Evolutionary conservation across 2,329 filamentous ascomycete species (phyloP), one percentile per base, ranked within the genome.

Genomic region (Ophiognomonia clavigignenti-juglandacearum): DNA sequence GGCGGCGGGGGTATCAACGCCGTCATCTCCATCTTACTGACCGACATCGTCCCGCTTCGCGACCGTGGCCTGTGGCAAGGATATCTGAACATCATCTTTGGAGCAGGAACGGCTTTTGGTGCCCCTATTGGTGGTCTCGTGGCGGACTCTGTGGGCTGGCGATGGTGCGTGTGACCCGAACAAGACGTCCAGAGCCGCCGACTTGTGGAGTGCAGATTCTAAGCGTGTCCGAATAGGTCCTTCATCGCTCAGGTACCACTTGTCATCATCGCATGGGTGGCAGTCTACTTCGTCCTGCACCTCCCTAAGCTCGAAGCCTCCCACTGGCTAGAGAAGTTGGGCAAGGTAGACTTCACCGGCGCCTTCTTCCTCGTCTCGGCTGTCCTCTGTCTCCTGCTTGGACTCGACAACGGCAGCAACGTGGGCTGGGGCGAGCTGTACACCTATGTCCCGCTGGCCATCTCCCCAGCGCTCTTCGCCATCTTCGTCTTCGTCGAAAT

Each of bases 11-110:
- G 85, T 8, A 85, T 89, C 78, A 82, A 79, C 18, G 80, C 82
- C 0, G 78, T 88, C 39, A 80, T 83, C 14, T 78, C 74, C 37
- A 86, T 90, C 41, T 64, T 90, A 41, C 63, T 90, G 54, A 85
- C 79, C 52, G 86, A 91, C 61, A 73, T 88, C 16, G 77, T 91
- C 4, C 76, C 84, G 0, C 67, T 90, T 32, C 72, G 84, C 16
- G 78, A 88, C 43, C 71, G 86, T 46, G 86, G 86, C 2, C 71
- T 83, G 9, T 91, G 83, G 82, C 86, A 90, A 62, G 86, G 85
- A 2, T 71, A 72, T 51, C 72, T 88, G 58, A 91, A 90, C 61
- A 76, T 90, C 52, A 73, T 89, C 40, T 89, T 77, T 57, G 83
- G 84, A 0, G 65, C 72, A 16, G 87, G 86, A n/a, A 77, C 84